These are phyloP conservation scores for Neodidymelliopsis sp. DNA, from an alignment of 2,329 filamentous ascomycete species.

Conservation along the genomic window DNA sequence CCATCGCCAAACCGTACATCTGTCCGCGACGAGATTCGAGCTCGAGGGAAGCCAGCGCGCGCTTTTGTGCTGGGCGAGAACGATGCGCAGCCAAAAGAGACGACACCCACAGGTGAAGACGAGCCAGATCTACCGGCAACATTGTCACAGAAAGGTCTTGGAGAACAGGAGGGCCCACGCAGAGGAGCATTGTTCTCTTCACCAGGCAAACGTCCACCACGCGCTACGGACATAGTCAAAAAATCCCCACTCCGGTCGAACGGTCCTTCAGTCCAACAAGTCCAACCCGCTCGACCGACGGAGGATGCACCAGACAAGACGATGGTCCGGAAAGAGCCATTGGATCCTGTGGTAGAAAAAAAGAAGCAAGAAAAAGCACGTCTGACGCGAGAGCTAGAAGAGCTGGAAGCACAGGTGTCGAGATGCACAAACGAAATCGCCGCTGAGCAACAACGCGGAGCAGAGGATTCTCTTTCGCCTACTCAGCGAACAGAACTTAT, in stretches of 20 bases:
- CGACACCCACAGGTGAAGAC: constrained; percentile 13
- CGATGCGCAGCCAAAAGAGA: constrained; percentile 1
- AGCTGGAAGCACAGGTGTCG: constrained; percentile 43
- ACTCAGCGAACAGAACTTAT: constrained; percentile 35
- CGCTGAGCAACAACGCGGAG: constrained; percentile 32
- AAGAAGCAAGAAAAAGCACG: constrained; percentile 41
- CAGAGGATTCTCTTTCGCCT: constrained; percentile 20
- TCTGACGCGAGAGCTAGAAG: constrained; percentile 38
- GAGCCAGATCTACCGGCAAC: constrained; percentile 32
- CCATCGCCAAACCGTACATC: constrained; percentile 28
- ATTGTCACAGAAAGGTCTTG: constrained; percentile 23
- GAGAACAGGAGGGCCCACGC: constrained; percentile 30
- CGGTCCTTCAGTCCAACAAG: constrained; percentile 24
- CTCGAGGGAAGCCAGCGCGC: constrained; percentile 1
- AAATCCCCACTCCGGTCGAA: constrained; percentile 24
- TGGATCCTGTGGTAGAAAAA: constrained; percentile 36
- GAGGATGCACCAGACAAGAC: constrained; percentile 18
- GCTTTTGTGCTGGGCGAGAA: constrained; percentile 7
- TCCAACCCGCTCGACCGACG: constrained; percentile 14
- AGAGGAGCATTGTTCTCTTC: constrained; percentile 40
- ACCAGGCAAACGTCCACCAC: constrained; percentile 41
- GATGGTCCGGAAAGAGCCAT: constrained; percentile 17
- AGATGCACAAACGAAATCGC: constrained; percentile 38
- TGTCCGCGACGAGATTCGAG: not conserved
- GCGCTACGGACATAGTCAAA: constrained; percentile 22